phyloP scores from a whole-genome alignment of 2,329 filamentous ascomycete genomes.

The Aspergillus sp. region DNA sequence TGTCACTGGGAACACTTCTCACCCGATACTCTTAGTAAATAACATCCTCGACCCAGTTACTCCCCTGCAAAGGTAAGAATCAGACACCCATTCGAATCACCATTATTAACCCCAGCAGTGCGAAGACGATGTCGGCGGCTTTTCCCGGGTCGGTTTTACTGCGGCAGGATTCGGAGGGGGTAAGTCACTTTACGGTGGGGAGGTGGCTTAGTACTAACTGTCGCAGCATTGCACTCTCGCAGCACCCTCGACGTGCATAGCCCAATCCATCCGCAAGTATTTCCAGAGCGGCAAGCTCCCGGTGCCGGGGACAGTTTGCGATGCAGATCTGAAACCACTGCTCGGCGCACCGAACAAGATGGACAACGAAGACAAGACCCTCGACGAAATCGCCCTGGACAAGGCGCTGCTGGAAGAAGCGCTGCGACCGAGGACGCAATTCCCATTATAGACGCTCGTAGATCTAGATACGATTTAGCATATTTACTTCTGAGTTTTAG shows the following conservation, averaged over 20 bases:
- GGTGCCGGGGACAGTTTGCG: constrained; percentile 33
- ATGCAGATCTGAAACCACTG: constrained; percentile 37
- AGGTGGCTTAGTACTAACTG: neutral
- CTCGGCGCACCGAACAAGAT: constrained; percentile 18
- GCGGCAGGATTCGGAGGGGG: constrained; percentile 45
- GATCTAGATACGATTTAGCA: neutral
- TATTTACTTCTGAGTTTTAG: neutral
- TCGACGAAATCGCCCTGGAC: constrained; percentile 13
- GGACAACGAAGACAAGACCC: neutral
- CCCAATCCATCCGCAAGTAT: constrained; percentile 37
- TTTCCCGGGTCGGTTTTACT: constrained; percentile 49
- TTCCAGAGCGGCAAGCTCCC: constrained; percentile 45
- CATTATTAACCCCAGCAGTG: constrained; percentile 23
- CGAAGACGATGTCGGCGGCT: constrained; percentile 35
- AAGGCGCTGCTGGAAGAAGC: constrained; percentile 20
- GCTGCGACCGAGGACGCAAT: constrained; percentile 2
- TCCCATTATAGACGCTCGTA: constrained; percentile 7
- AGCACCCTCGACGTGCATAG: constrained; percentile 39
- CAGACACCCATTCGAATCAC: neutral
- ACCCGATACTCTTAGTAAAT: constrained; percentile 58
- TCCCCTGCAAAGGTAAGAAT: constrained; percentile 44
- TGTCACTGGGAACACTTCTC: constrained; percentile 34
- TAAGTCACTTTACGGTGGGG: constrained; percentile 26
- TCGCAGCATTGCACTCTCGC: constrained; percentile 33
- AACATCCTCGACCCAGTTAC: constrained; percentile 62